phyloP scores from a whole-genome alignment of 2,329 filamentous ascomycete genomes.

The Alternaria consortialis region DNA sequence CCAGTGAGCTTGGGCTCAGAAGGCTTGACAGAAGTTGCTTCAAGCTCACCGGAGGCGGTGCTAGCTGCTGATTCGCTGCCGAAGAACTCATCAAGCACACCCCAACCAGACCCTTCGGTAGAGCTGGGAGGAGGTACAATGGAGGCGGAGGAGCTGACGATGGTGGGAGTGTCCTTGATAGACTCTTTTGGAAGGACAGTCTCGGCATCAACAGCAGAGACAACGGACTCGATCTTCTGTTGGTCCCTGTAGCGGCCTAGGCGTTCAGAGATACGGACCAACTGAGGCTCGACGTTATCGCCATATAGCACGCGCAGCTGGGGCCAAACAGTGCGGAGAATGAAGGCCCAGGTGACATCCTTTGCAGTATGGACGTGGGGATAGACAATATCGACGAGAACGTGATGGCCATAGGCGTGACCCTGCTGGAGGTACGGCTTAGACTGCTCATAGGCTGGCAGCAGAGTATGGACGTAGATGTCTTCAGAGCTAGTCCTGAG shows the following conservation, averaged over 20 bases:
- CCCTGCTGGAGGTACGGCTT: slow-evolving; percentile 76
- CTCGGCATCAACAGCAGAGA: slow-evolving; percentile 62
- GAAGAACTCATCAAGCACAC: slow-evolving; percentile 43
- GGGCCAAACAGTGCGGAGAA: slow-evolving; percentile 82
- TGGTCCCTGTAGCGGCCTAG: slow-evolving; percentile 78
- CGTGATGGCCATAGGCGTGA: slow-evolving; percentile 72
- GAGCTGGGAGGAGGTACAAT: slow-evolving; percentile 28
- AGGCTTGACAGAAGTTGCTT: slow-evolving; percentile 26
- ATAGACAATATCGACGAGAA: slow-evolving; percentile 74
- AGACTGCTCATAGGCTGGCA: slow-evolving; percentile 78
- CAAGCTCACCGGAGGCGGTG: slow-evolving; percentile 27
- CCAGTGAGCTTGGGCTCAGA: slow-evolving; percentile 38
- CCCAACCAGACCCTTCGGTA: slow-evolving; percentile 38
- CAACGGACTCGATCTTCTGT: slow-evolving; percentile 67
- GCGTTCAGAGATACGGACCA: slow-evolving; percentile 89
- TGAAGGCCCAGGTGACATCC: slow-evolving; percentile 73
- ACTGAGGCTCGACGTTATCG: slow-evolving; percentile 93
- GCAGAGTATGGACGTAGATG: slow-evolving; percentile 74
- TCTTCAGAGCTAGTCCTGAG: slow-evolving; percentile 70
- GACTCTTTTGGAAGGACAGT: slow-evolving; percentile 26
- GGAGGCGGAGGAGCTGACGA: slow-evolving; percentile 32
- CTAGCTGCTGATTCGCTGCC: slow-evolving; percentile 37
- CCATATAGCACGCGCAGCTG: slow-evolving; percentile 81
- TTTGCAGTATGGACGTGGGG: slow-evolving; percentile 77
- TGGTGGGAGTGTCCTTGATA: slow-evolving; percentile 29